Conservation (phyloP, 768 basidiomycete species). For the Leccinum incarnatum region DNA sequence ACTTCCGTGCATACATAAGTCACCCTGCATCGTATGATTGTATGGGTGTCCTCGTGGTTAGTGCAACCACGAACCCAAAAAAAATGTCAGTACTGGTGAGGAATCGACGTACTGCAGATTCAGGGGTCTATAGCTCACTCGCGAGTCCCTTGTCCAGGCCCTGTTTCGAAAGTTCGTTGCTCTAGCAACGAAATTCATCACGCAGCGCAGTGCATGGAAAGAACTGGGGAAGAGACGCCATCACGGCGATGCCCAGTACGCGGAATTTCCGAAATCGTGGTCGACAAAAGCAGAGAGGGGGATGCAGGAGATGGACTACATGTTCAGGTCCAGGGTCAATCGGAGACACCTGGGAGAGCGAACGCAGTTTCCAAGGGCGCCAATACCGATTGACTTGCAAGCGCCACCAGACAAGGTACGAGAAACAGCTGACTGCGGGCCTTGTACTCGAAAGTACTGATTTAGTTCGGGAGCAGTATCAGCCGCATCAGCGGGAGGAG, state of each 20-base stretch:
- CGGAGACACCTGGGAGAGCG: slow-evolving; percentile 6
- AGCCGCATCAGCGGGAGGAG: slow-evolving; percentile 12
- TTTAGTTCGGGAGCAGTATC: slow-evolving; percentile 8
- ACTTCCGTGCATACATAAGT: slow-evolving; percentile 25
- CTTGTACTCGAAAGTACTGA: slow-evolving; percentile 3
- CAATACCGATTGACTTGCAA: slow-evolving; percentile 9
- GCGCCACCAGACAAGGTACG: slow-evolving; percentile 20
- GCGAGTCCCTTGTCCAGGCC: slow-evolving; percentile 13
- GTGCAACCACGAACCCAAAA: slow-evolving; percentile 20
- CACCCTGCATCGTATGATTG: slow-evolving; percentile 13
- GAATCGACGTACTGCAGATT: slow-evolving; percentile 11
- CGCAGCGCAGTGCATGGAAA: slow-evolving; percentile 21
- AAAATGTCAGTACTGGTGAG: slow-evolving; percentile 32
- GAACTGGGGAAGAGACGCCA: slow-evolving; percentile 5
- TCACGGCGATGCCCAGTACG: slow-evolving; percentile 14
- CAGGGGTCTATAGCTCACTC: slow-evolving; percentile 17
- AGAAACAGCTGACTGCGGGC: not conserved
- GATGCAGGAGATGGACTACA: slow-evolving; percentile 26
- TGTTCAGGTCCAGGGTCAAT: slow-evolving; percentile 18
- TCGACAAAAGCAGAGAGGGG: slow-evolving; percentile 25
- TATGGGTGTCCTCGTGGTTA: slow-evolving; percentile 24
- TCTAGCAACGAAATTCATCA: slow-evolving; percentile 21
- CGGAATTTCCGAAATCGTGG: slow-evolving; percentile 27
- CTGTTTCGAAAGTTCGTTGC: slow-evolving; percentile 24
- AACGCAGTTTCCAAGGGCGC: slow-evolving; percentile 7